These are phyloP conservation scores for Massariosphaeria phaeospora DNA, from an alignment of 495 filamentous ascomycete genomes.

Conservation along the genomic window DNA sequence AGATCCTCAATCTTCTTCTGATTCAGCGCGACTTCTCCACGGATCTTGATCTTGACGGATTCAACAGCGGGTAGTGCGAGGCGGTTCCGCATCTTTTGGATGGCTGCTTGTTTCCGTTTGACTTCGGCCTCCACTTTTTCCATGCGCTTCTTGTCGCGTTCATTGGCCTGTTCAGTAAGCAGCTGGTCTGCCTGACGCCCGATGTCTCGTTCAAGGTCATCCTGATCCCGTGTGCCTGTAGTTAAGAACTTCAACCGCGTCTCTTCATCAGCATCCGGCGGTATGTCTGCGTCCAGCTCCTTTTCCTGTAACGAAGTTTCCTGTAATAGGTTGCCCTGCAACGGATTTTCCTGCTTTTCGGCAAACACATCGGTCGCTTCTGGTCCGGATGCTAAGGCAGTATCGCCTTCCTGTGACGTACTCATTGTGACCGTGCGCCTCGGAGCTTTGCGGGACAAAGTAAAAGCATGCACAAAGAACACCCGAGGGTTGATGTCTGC, in stretches of 20 bases:
- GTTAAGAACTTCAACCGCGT: constrained; percentile 62
- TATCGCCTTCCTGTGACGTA: not conserved
- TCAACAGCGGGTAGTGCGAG: constrained; percentile 47
- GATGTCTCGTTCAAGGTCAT: constrained; percentile 56
- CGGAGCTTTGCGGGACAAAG: not conserved
- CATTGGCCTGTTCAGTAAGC: constrained; percentile 76
- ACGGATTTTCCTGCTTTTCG: not conserved
- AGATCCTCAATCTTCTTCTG: constrained; percentile 56
- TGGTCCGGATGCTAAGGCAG: not conserved
- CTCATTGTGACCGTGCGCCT: not conserved
- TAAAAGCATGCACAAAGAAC: too few species aligned
- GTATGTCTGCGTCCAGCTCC: not conserved
- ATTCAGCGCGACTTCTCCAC: constrained; percentile 59
- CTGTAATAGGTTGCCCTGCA: not conserved
- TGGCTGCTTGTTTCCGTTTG: constrained; percentile 45
- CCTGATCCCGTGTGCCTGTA: constrained; percentile 72
- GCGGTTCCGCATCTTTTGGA: constrained; percentile 49
- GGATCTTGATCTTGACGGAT: constrained; percentile 46
- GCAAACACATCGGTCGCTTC: not conserved
- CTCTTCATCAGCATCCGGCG: constrained; percentile 48
- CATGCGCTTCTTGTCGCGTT: constrained; percentile 78
- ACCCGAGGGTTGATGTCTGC: too few species aligned
- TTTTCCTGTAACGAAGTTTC: not conserved
- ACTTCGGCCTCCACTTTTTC: constrained; percentile 64
- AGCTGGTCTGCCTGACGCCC: constrained; percentile 65